phyloP scores from a whole-genome alignment of 139 green algal species.

The Yamagishiella unicocca region DNA sequence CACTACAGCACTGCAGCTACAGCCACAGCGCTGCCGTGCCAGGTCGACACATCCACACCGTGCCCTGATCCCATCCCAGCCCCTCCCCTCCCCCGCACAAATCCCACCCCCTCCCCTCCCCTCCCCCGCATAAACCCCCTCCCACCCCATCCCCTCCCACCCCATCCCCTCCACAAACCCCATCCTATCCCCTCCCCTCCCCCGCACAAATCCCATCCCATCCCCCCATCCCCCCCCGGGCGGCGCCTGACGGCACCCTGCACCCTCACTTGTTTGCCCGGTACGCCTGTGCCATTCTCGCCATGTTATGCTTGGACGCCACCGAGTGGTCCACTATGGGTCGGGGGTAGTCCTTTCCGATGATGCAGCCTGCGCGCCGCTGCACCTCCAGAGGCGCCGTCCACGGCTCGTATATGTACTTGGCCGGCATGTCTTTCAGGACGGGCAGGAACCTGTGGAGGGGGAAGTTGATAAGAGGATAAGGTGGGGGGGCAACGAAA shows the following conservation, averaged over 20 bases:
- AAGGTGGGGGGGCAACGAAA: too few species aligned
- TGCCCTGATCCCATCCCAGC: too few species aligned
- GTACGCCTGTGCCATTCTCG: conserved; percentile 72
- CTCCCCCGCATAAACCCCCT: background rate
- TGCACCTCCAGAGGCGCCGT: conserved; percentile 90
- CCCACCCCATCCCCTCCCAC: background rate
- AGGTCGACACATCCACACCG: too few species aligned
- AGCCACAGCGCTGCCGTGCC: too few species aligned
- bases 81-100: background rate
- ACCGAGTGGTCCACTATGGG: conserved; percentile 89
- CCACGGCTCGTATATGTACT: conserved; percentile 97
- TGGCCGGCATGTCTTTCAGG: conserved; percentile 91
- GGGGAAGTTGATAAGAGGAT: too few species aligned
- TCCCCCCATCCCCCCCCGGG: background rate
- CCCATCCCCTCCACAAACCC: background rate
- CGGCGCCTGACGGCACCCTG: too few species aligned
- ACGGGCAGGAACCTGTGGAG: conserved; percentile 87
- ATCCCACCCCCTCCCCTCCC: background rate
- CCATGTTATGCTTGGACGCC: conserved; percentile 81
- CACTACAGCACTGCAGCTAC: too few species aligned
- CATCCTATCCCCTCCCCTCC: background rate
- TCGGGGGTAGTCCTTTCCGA: conserved; percentile 94
- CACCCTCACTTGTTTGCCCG: conserved; percentile 47
- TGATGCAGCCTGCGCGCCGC: conserved; percentile 85
- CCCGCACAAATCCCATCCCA: background rate